Percentiles rank a stretch among this genome's conserved stretches.
Evolutionary conservation across 2,329 filamentous ascomycete species (phyloP).

Genomic region (Diaporthe sp.): DNA sequence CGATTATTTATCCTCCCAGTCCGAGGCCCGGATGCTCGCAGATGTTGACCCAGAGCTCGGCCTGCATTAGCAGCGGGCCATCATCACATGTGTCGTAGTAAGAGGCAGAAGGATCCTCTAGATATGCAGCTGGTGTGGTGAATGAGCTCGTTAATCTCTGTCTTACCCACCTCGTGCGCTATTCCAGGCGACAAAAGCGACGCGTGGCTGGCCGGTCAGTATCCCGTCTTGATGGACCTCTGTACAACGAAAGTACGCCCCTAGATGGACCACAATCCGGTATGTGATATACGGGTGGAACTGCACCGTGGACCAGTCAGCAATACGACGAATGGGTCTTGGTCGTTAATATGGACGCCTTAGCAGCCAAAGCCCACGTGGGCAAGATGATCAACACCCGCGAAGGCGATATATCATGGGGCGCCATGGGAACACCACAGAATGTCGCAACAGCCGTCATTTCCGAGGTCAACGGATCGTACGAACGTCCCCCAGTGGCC

Average conservation of each 20-base stretch:
- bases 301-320: background rate
- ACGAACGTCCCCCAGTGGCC: background rate
- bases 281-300: background rate
- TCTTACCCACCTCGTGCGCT: slow-evolving; percentile 26
- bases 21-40: background rate
- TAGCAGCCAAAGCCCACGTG: slow-evolving; percentile 15
- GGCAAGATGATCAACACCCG: background rate
- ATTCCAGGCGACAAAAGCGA: background rate
- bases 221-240: background rate
- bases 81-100: background rate
- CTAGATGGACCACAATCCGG: background rate
- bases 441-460: background rate
- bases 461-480: slow-evolving; percentile 1
- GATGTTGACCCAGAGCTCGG: background rate
- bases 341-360: background rate
- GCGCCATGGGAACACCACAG: background rate
- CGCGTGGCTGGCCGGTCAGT: slow-evolving; percentile 5
- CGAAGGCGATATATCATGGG: background rate
- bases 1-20: slow-evolving; percentile 1
- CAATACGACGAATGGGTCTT: background rate
- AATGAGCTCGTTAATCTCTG: slow-evolving; percentile 32
- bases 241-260: background rate
- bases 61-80: background rate
- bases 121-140: slow-evolving; percentile 9
- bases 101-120: background rate